Percentiles rank a stretch among this genome's conserved stretches.
phyloP scores from a whole-genome alignment of 179 eudicot genomes.

The Dionaea muscipula region DNA sequence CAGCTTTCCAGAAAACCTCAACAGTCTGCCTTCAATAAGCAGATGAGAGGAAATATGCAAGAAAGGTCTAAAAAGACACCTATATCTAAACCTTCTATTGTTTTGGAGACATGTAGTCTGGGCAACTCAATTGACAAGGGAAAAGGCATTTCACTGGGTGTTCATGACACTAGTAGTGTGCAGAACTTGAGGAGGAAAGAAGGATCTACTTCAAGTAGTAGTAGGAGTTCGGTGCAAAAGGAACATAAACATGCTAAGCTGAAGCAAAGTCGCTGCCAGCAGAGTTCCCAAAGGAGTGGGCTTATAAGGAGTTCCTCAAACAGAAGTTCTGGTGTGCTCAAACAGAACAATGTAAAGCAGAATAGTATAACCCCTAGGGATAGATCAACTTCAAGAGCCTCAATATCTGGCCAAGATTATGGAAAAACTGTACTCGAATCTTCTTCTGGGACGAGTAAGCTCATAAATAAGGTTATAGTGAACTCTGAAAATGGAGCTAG shows the following conservation, averaged over 20 bases:
- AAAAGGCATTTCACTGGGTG: conserved; percentile 30
- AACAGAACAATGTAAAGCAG: conserved; percentile 76
- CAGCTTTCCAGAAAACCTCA: conserved; percentile 35
- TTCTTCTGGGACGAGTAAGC: conserved; percentile 34
- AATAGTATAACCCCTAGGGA: conserved; percentile 37
- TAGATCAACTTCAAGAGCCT: conserved; percentile 23
- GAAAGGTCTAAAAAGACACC: conserved; percentile 29
- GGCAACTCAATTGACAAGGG: conserved; percentile 40
- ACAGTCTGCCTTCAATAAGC: conserved; percentile 21
- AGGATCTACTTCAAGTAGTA: conserved; percentile 22
- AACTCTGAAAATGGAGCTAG: conserved; percentile 31
- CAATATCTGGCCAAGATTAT: conserved; percentile 29
- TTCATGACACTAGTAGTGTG: conserved; percentile 32
- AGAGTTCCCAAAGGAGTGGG: conserved; percentile 26
- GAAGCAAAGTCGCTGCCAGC: conserved; percentile 18
- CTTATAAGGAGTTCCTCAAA: conserved; percentile 32
- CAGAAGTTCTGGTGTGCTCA: conserved; percentile 43
- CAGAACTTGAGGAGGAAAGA: conserved; percentile 42
- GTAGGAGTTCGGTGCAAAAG: conserved; percentile 31
- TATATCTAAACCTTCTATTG: conserved; percentile 27
- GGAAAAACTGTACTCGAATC: conserved; percentile 27
- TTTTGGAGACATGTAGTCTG: conserved; percentile 29
- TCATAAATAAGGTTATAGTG: conserved; percentile 37
- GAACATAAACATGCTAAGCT: conserved; percentile 32
- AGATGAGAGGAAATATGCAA: conserved; percentile 25